Percentiles rank a stretch among this genome's conserved stretches.
phyloP scores from a whole-genome alignment of 2,329 filamentous ascomycete species.

The Chalaropsis thielavioides region DNA sequence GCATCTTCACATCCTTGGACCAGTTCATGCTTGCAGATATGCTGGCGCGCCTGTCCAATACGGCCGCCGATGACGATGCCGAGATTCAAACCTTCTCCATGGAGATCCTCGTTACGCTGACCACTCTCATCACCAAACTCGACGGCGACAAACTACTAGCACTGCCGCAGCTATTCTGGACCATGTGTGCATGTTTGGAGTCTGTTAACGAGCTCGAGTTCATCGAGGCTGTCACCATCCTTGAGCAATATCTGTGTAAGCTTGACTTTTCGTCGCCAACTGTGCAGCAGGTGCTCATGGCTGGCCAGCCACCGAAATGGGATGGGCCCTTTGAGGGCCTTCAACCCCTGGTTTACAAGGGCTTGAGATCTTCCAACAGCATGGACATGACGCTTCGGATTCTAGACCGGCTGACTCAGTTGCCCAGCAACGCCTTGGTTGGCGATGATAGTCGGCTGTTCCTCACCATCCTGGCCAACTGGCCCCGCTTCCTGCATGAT shows the following conservation, averaged over 20 bases:
- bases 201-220: conserved; percentile 96
- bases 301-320: conserved; percentile 74
- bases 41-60: conserved; percentile 88
- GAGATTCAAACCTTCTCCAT: conserved; percentile 96
- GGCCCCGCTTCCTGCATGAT: conserved; percentile 69
- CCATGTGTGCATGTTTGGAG: conserved; percentile 86
- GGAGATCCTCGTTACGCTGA: conserved; percentile 90
- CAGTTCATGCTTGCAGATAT: conserved; percentile 94
- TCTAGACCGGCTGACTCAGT: conserved; percentile 60
- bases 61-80: conserved; percentile 83
- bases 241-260: conserved; percentile 72
- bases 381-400: conserved; percentile 63
- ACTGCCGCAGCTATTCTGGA: conserved; percentile 98
- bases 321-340: conserved; percentile 79
- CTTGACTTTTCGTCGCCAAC: conserved; percentile 64
- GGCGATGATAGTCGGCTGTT: conserved; percentile 72
- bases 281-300: conserved; percentile 49
- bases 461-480: conserved; percentile 78
- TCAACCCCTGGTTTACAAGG: conserved; percentile 78
- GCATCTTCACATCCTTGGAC: conserved; percentile 78
- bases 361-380: conserved; percentile 71
- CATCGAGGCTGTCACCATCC: conserved; percentile 77
- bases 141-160: conserved; percentile 63
- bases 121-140: conserved; percentile 77
- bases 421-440: conserved; percentile 67